Evolutionary conservation across 2,329 filamentous ascomycete species (phyloP), one percentile per base, ranked within the genome.

Genomic region (Onygenales sp.): DNA sequence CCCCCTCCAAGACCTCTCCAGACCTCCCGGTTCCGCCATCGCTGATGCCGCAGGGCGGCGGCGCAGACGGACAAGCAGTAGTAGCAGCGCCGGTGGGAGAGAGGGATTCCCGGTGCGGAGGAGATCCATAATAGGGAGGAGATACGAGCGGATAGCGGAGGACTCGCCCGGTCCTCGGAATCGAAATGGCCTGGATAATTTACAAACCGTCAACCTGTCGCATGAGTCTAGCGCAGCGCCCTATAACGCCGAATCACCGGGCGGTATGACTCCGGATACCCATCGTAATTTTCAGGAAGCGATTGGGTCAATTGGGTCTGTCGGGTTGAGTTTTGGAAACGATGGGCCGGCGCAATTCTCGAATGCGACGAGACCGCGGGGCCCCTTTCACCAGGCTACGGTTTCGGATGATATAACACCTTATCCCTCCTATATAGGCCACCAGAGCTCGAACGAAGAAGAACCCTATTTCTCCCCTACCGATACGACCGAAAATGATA

Each of bases 1-100:
- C 71, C 86, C 86, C 55, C 75, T 92, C 55, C 84, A 84, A 68
- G 80, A 85, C 61, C 74, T 87, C 38, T 73, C 74, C 10, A 67
- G 69, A 55, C 65, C 68, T 31, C 67, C 67, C 36, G 68, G 67
- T 52, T 59, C 56, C 31, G 57, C 55, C 47, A 59, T 58, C 36
- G 55, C 61, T 14, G 65, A 63, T 33, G 66, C 64, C 31, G 60
- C 62, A 46, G 52, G 57, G 56, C 59, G 68, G 32, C 59, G 63
- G 48, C 56, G 43, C 57, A 60, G 59, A 55, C 63, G 63, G 54
- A 54, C 62, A 54, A 61, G 60, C 50, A 65, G 64, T 50, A 60
- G 45, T 53, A 49, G 57, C 44, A 57, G 60, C 21, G 59, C 59
- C 43, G 54, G 57, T 55, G 75, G 61, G 69, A 75, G 59, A 67